Percentiles rank a stretch among this genome's conserved stretches.
Conservation (phyloP, 495 filamentous ascomycete species). For the Amorphotheca resinae region DNA sequence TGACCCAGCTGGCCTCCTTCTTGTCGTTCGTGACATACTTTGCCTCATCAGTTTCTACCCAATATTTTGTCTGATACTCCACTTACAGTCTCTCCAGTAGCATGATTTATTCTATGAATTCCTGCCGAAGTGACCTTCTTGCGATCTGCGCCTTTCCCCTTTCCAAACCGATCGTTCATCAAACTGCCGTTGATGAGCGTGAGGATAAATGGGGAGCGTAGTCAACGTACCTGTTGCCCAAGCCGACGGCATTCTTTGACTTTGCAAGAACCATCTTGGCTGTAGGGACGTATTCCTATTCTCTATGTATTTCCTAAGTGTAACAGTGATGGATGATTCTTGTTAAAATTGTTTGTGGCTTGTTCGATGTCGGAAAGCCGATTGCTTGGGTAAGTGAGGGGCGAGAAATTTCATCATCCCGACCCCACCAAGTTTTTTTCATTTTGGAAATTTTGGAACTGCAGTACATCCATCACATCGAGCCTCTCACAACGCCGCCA, state of each 20-base stretch:
- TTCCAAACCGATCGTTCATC: slow-evolving; percentile 38
- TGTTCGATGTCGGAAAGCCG: background rate
- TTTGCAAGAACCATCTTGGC: slow-evolving; percentile 81
- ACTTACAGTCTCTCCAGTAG: slow-evolving; percentile 40
- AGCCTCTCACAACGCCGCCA: too few species aligned
- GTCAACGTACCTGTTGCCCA: slow-evolving; percentile 52
- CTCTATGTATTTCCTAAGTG: too few species aligned
- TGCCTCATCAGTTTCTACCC: slow-evolving; percentile 2
- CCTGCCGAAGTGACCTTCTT: slow-evolving; percentile 40
- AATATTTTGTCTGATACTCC: background rate
- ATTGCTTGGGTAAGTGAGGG: slow-evolving; percentile 8
- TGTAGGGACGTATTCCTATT: background rate
- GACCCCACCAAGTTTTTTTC: slow-evolving; percentile 5
- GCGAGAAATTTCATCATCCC: background rate
- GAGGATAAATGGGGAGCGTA: background rate
- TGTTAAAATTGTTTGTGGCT: too few species aligned
- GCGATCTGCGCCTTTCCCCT: slow-evolving; percentile 66
- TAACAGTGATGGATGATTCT: too few species aligned
- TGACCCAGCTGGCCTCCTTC: slow-evolving; percentile 74
- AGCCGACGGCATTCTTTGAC: slow-evolving; percentile 86
- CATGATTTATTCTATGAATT: slow-evolving; percentile 47
- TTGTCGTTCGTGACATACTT: slow-evolving; percentile 59
- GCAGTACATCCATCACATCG: slow-evolving; percentile 1
- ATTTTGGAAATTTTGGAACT: background rate
- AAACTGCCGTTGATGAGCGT: slow-evolving; percentile 22